A percentile compares a stretch with the other conserved stretches of the same genome.
Evolutionary conservation across 2,329 filamentous ascomycete species (phyloP).

Genomic region (Ciborinia camelliae): DNA sequence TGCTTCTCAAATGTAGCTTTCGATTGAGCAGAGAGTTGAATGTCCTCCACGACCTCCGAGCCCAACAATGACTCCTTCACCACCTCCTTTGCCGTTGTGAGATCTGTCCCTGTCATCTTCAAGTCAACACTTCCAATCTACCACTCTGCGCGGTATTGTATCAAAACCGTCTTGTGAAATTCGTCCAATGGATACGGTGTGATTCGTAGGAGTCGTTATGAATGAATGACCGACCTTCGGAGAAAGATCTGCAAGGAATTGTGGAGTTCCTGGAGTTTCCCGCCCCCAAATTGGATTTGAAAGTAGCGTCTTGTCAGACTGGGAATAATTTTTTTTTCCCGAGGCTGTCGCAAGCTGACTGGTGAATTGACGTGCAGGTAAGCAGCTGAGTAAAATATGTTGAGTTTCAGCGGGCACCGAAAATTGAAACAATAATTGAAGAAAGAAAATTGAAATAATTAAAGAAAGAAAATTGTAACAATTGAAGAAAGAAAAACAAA

Average conservation of each 20-base stretch:
- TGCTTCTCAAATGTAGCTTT: constrained; percentile 72
- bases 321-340: background rate
- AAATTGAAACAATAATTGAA: no score
- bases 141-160: background rate
- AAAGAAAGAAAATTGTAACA: no score
- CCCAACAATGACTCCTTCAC: constrained; percentile 81
- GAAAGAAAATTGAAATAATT: no score
- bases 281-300: background rate
- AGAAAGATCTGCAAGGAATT: constrained; percentile 8
- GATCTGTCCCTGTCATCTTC: constrained; percentile 34
- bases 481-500: no score
- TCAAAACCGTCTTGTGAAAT: background rate
- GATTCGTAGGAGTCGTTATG: background rate
- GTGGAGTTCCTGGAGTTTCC: constrained; percentile 8
- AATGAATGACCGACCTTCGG: constrained; percentile 1
- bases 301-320: background rate
- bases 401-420: no score
- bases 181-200: constrained; percentile 12
- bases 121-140: constrained; percentile 10
- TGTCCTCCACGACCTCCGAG: constrained; percentile 44
- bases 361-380: background rate
- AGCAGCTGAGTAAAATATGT: no score
- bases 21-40: constrained; percentile 69
- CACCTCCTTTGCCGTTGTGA: constrained; percentile 47
- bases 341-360: background rate